A percentile compares a stretch with the other conserved stretches of the same genome.
Conservation (phyloP, 2,329 filamentous ascomycete species). For the Botrytis galanthina region DNA sequence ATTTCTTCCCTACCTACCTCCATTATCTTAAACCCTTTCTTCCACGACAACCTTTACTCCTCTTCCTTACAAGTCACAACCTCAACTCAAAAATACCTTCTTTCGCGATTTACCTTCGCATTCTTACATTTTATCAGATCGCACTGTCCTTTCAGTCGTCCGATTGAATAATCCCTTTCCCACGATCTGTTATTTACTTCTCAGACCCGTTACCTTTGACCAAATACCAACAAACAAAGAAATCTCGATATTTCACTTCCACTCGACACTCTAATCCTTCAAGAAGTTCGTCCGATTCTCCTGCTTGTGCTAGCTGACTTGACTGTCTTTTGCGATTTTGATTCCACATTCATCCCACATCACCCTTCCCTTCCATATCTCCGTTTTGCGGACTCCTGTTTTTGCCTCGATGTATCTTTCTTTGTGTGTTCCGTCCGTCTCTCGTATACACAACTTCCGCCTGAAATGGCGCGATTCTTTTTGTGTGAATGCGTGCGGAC, state of each 20-base stretch:
- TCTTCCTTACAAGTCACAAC: slow-evolving; percentile 14
- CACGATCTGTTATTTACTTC: background rate
- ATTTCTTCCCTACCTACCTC: slow-evolving; percentile 24
- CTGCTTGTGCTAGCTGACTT: slow-evolving; percentile 39
- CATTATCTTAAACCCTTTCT: slow-evolving; percentile 5
- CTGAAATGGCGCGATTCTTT: slow-evolving; percentile 34
- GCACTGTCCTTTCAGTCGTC: slow-evolving; percentile 39
- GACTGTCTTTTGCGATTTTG: slow-evolving; percentile 27
- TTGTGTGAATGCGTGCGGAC: slow-evolving; percentile 39
- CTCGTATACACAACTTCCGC: slow-evolving; percentile 35
- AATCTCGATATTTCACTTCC: slow-evolving; percentile 10
- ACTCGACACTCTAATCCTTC: slow-evolving; percentile 27
- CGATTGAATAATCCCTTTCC: slow-evolving; percentile 24
- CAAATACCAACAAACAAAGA: slow-evolving; percentile 10
- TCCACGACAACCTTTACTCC: background rate
- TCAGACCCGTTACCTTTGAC: background rate
- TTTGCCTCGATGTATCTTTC: slow-evolving; percentile 41
- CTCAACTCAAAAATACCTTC: background rate
- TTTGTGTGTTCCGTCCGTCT: slow-evolving; percentile 38
- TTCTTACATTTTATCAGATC: slow-evolving; percentile 17
- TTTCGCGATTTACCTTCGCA: slow-evolving; percentile 5
- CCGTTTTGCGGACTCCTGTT: slow-evolving; percentile 38
- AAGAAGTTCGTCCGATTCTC: slow-evolving; percentile 41
- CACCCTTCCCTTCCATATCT: slow-evolving; percentile 34
- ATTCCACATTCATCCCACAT: slow-evolving; percentile 26